Evolutionary conservation across 352 stramenopile genomes (phyloP).

Genomic region (Globisporangium perplexum): DNA sequence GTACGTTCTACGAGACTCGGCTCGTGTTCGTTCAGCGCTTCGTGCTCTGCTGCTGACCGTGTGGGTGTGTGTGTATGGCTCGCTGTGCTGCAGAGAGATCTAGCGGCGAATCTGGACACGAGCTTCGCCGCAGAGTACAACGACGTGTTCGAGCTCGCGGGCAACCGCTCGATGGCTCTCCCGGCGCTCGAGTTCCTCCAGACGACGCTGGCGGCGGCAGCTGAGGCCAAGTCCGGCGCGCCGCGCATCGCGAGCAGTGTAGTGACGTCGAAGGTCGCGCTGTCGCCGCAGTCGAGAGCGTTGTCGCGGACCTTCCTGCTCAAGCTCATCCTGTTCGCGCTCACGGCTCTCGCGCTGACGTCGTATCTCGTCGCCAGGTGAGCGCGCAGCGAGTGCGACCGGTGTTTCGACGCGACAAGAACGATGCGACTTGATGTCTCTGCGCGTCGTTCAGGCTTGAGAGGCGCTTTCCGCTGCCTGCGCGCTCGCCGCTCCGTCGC

Average conservation of each 20-base stretch:
- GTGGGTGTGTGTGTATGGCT: conserved; percentile 5
- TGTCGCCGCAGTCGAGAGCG: conserved; percentile 33
- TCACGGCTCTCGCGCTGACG: conserved; percentile 50
- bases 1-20: conserved; percentile 15
- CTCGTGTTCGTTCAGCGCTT: not conserved
- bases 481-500: conserved; percentile 6
- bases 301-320: conserved; percentile 61
- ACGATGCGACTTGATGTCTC: too few relatives aligned
- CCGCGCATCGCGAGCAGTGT: conserved; percentile 34
- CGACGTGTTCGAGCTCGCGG: conserved; percentile 71
- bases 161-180: conserved; percentile 29
- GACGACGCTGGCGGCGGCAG: conserved; percentile 27
- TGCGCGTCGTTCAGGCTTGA: not conserved
- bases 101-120: conserved; percentile 36
- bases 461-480: not conserved
- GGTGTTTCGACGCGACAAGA: too few relatives aligned
- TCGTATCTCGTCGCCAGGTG: conserved; percentile 39
- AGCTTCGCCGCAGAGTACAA: conserved; percentile 64
- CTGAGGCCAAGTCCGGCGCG: conserved; percentile 10
- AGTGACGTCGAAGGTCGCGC: conserved; percentile 41
- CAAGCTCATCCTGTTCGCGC: conserved; percentile 57
- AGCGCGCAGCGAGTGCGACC: not conserved
- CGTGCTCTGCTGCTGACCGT: not conserved
- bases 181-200: conserved; percentile 47
- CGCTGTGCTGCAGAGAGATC: conserved; percentile 25